phyloP scores from a whole-genome alignment of 176 grass and related monocot genomes.

The Zoysia japonica region DNA sequence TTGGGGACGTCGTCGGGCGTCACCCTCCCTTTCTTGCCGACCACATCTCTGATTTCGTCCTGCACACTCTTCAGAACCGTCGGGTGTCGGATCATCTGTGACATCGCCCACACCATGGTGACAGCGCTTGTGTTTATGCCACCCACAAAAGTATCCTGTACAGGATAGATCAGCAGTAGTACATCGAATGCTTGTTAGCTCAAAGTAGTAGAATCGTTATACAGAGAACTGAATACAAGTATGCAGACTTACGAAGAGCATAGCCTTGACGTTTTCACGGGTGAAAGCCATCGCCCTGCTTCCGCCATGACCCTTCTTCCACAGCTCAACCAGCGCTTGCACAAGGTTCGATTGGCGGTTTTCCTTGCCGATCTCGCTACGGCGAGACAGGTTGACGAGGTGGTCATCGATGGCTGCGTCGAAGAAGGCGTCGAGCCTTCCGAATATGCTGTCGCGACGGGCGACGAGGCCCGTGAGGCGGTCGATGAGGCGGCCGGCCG shows the following conservation, averaged over 20 bases:
- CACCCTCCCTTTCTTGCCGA: not conserved
- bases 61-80: conserved; percentile 2
- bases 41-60: conserved; percentile 27
- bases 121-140: conserved; percentile 13
- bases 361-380: too few species aligned
- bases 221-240: not conserved
- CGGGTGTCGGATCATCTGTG: conserved; percentile 29
- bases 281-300: not conserved
- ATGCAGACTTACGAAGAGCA: conserved; percentile 4
- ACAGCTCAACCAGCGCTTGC: not conserved
- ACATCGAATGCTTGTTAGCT: not conserved
- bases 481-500: conserved; percentile 9
- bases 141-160: conserved; percentile 30
- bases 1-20: conserved; percentile 2
- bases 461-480: not conserved
- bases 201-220: not conserved
- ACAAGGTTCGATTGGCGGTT: not conserved
- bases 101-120: conserved; percentile 39
- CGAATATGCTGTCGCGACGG: conserved; percentile 7
- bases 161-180: not conserved
- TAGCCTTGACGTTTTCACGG: conserved; percentile 23
- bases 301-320: not conserved
- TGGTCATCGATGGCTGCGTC: conserved; percentile 1
- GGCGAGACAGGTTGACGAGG: not conserved
- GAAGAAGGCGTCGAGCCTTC: conserved; percentile 22